phyloP scores from a whole-genome alignment of 352 stramenopile genomes.

The Phytophthora podocarpi region DNA sequence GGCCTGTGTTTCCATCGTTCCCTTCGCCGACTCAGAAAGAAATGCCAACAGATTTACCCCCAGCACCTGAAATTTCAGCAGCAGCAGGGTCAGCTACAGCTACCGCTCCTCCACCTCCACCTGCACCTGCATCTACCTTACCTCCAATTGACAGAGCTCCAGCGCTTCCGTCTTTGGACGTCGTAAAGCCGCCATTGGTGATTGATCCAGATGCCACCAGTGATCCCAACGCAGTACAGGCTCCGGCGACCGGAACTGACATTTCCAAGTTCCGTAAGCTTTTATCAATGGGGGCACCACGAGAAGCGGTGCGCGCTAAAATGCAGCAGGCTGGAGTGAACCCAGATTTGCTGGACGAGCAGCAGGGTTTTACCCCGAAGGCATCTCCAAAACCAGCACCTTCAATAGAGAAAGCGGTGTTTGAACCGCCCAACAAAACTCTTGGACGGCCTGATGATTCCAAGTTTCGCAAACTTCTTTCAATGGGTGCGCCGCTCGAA shows the following conservation, averaged over 20 bases:
- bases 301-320: slow-evolving; percentile 77
- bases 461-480: slow-evolving; percentile 92
- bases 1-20: slow-evolving; percentile 58
- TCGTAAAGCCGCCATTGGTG: slow-evolving; percentile 19
- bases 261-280: slow-evolving; percentile 94
- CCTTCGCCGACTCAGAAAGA: slow-evolving; percentile 30
- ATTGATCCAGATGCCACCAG: slow-evolving; percentile 12
- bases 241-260: slow-evolving; percentile 31
- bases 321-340: slow-evolving; percentile 81
- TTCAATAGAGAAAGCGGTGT: background rate
- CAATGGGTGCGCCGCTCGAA: slow-evolving; percentile 76
- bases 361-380: slow-evolving; percentile 43
- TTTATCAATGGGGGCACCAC: slow-evolving; percentile 81
- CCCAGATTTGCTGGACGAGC: slow-evolving; percentile 62
- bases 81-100: background rate
- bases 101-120: background rate
- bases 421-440: background rate
- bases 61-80: background rate
- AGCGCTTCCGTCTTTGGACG: slow-evolving; percentile 1
- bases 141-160: slow-evolving; percentile 26
- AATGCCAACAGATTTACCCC: background rate
- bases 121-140: slow-evolving; percentile 26
- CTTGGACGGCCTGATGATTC: slow-evolving; percentile 36
- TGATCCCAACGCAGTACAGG: slow-evolving; percentile 1
- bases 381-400: slow-evolving; percentile 13